A percentile compares a stretch with the other conserved stretches of the same genome.
These are phyloP conservation scores for Escallonia rubra DNA, from an alignment of 129 eudicot genomes.

Conservation along the genomic window DNA sequence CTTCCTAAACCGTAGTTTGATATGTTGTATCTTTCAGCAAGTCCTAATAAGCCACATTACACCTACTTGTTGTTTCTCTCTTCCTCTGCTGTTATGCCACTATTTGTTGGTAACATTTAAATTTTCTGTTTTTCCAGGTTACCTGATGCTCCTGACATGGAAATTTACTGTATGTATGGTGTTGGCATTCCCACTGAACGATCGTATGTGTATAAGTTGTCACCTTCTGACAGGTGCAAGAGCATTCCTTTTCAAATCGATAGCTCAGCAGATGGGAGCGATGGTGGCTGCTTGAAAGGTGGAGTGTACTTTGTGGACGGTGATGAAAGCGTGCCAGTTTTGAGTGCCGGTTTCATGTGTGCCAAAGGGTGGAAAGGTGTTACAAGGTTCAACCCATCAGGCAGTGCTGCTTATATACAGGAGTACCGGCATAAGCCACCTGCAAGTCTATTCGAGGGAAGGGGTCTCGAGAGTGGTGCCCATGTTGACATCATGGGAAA, in stretches of 20 bases:
- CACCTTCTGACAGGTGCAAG: constrained; percentile 53
- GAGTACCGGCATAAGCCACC: constrained; percentile 71
- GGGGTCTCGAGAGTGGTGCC: constrained; percentile 68
- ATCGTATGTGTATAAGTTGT: constrained; percentile 78
- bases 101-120: not conserved
- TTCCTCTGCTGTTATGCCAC: not conserved
- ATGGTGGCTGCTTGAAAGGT: constrained; percentile 41
- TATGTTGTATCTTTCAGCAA: constrained; percentile 1
- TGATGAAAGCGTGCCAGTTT: constrained; percentile 65
- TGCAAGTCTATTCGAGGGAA: constrained; percentile 53
- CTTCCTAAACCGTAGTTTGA: not conserved
- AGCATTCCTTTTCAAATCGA: constrained; percentile 81
- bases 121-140: constrained; percentile 34
- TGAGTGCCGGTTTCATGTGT: constrained; percentile 81
- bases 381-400: constrained; percentile 77
- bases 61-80: not conserved
- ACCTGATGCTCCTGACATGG: constrained; percentile 91
- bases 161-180: constrained; percentile 69
- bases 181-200: constrained; percentile 86
- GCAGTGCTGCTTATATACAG: constrained; percentile 46
- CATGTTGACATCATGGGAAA: constrained; percentile 87
- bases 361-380: constrained; percentile 83
- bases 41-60: not conserved
- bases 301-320: constrained; percentile 74
- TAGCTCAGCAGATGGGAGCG: constrained; percentile 58